Evolutionary conservation across 139 green algal species (phyloP).

Genomic region (Pseudopediastrum boryanum): DNA sequence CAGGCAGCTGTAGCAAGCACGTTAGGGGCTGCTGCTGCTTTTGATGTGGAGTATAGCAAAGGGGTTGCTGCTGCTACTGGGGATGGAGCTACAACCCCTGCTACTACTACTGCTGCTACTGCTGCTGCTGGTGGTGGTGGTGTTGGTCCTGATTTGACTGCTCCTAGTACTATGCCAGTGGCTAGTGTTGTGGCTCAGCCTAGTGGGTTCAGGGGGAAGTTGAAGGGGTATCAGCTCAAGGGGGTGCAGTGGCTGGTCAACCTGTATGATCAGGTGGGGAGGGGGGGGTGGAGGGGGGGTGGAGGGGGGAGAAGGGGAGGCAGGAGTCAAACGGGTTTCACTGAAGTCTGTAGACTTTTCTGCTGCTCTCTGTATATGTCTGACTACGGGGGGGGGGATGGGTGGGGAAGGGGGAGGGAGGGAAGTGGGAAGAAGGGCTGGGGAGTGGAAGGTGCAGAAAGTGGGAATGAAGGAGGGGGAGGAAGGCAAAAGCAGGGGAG

Average conservation of each 20-base stretch:
- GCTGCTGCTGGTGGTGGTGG: slow-evolving; percentile 6
- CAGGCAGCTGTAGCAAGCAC: slow-evolving; percentile 16
- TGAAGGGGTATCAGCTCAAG: slow-evolving; percentile 86
- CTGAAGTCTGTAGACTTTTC: no score
- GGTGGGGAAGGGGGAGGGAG: no score
- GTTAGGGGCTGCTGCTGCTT: slow-evolving; percentile 24
- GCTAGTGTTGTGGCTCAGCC: slow-evolving; percentile 41
- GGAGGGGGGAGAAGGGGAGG: no score
- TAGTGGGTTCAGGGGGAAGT: slow-evolving; percentile 49
- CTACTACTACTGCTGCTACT: not conserved
- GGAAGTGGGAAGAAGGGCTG: no score
- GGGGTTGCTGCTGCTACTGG: slow-evolving; percentile 30
- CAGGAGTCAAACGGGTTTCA: no score
- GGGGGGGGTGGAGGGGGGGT: no score
- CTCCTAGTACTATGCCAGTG: slow-evolving; percentile 45
- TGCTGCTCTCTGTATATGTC: no score
- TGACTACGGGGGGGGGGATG: no score
- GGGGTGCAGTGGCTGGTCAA: slow-evolving; percentile 81
- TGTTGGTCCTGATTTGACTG: slow-evolving; percentile 22
- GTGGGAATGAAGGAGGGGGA: no score
- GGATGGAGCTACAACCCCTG: not conserved
- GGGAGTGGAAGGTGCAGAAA: no score
- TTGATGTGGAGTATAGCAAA: slow-evolving; percentile 24
- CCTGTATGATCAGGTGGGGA: slow-evolving; percentile 72
- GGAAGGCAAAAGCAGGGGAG: no score